Evolutionary conservation across 139 green algal species (phyloP), one percentile per base, ranked within the genome.

Genomic region (Micractinium conductrix): DNA sequence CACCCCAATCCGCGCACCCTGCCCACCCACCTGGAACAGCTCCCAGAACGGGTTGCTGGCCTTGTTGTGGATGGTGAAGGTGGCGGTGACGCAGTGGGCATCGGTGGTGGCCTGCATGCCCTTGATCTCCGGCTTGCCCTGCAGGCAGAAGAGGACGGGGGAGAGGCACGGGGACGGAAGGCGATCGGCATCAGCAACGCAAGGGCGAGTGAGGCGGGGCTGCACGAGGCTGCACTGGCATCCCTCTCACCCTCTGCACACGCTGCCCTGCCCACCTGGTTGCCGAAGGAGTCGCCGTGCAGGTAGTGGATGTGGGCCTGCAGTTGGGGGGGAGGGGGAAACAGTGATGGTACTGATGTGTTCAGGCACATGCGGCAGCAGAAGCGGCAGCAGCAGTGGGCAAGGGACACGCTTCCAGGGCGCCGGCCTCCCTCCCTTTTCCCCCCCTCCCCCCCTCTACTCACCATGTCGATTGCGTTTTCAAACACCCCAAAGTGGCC

Each of bases 231-330:
- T n/a, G n/a, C n/a, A n/a, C n/a, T n/a, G n/a, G n/a, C n/a, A n/a
- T n/a, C n/a, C n/a, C n/a, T n/a, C n/a, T n/a, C n/a, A n/a, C n/a
- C n/a, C n/a, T n/a, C n/a, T n/a, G n/a, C n/a, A n/a, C n/a, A n/a
- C n/a, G n/a, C 67, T 73, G 67, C 67, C n/a, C n/a, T n/a, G n/a
- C n/a, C n/a, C 45, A 33, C 74, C 74, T 86, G 50, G 53, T 86
- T 86, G 62, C 48, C 73, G 38, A 87, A 74, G 5, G 21, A 89
- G 91, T 94, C 92, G 65, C 65, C 67, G 85, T 97, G 94, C 89
- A 97, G 83, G 92, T 96, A 97, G 86, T 97, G 94, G 88, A 97
- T 97, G 91, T 97, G 94, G 21, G 80, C 92, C 65, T 72, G 63
- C 1, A 35, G n/a, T 17, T 42, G 63, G n/a, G 12, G 48, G 48